Evolutionary conservation across 2,329 filamentous ascomycete genomes (phyloP).

Genomic region (Neofusicoccum cordaticola): DNA sequence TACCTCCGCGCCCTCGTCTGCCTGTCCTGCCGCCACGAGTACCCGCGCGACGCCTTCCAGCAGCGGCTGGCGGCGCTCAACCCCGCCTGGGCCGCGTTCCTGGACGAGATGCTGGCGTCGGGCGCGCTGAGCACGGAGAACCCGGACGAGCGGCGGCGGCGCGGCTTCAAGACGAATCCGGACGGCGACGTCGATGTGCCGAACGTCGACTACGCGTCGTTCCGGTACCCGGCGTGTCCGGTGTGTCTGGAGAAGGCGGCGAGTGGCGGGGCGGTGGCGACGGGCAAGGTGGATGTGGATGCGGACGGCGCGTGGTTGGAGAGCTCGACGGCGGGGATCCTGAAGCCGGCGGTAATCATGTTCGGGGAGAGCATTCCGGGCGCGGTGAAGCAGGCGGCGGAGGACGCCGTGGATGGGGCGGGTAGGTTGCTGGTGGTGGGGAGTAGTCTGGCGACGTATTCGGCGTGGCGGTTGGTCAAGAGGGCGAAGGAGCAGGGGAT

Average conservation of each 20-base stretch:
- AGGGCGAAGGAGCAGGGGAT: slow-evolving; percentile 77
- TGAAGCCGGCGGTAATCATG: slow-evolving; percentile 95
- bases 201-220: slow-evolving; percentile 81
- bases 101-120: slow-evolving; percentile 66
- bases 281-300: slow-evolving; percentile 64
- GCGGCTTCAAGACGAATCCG: slow-evolving; percentile 79
- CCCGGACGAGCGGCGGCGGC: slow-evolving; percentile 63
- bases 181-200: slow-evolving; percentile 93
- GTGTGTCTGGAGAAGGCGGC: slow-evolving; percentile 63
- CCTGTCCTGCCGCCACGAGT: slow-evolving; percentile 70
- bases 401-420: slow-evolving; percentile 74
- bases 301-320: slow-evolving; percentile 73
- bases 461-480: slow-evolving; percentile 86
- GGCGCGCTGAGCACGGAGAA: slow-evolving; percentile 79
- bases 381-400: slow-evolving; percentile 70
- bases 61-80: slow-evolving; percentile 72
- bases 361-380: slow-evolving; percentile 84
- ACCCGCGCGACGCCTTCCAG: slow-evolving; percentile 73
- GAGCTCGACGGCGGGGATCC: slow-evolving; percentile 67
- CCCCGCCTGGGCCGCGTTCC: slow-evolving; percentile 77
- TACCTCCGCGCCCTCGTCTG: slow-evolving; percentile 81
- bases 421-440: slow-evolving; percentile 76
- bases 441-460: slow-evolving; percentile 91
- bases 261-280: slow-evolving; percentile 28
- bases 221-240: slow-evolving; percentile 87